Evolutionary conservation across 108 stramenopile genomes (phyloP), one percentile per base, ranked within the genome.

Genomic region (Ochromonas danica): DNA sequence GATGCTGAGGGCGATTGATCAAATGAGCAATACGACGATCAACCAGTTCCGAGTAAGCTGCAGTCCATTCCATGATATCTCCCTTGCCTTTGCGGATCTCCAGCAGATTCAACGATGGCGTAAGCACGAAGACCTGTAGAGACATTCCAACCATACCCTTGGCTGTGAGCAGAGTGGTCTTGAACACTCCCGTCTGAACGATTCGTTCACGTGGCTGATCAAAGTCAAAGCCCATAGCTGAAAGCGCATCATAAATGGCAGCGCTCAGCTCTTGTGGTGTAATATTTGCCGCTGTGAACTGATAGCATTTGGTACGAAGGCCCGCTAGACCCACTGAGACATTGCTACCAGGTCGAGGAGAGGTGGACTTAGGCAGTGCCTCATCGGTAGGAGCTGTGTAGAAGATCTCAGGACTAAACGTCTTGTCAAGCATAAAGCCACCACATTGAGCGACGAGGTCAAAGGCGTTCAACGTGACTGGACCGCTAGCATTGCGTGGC

Each of bases 91-190:
- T 83, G 41, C 85, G 80, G 42, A 85, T 71, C 81, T 85, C 79
- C 14, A 72, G 1, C 10, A 81, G 27, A 36, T 40, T 10, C 57
- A 74, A 30, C 25, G 30, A 3, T 10, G 63, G 63, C 43, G 71
- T 71, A 10, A 70, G 3, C 41, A 14, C 31, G 51, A 81, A 84
- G 17, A 85, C 80, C 43, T 85, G 84, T 39, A 85, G 28, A 25
- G 70, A 79, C 40, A 85, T 81, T 28, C 84, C 84, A 61, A 85
- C 72, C 84, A 85, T 85, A 36, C 84, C 84, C 74, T 85, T 85
- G 3, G 84, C 74, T 17, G 84, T 80, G 77, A 85, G 79, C 3
- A 83, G 79, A 57, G 42, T 81, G 38, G 82, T 82, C 79, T 82
- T 82, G 77, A 83, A 78, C 14, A 67, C 25, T 35, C 63, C 63